Conservation (phyloP, 2,329 filamentous ascomycete species). For the Talaromyces sp. region DNA sequence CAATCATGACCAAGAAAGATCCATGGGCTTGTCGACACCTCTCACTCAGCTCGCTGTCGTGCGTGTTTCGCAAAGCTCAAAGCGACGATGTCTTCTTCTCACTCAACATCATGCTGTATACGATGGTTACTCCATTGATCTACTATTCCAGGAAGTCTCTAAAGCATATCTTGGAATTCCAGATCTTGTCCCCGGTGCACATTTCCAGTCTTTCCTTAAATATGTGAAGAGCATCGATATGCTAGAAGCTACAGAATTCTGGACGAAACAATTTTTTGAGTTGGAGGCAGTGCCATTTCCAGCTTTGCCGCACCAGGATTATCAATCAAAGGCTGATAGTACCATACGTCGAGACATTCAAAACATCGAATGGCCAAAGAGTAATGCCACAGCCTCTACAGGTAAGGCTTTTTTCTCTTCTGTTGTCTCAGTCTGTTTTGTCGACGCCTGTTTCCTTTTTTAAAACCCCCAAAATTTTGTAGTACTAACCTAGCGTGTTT, state of each 20-base stretch:
- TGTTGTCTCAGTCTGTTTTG: not conserved
- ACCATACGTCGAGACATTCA: not conserved
- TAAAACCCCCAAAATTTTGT: too few relatives aligned
- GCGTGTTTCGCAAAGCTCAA: constrained; percentile 12
- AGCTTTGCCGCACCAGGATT: constrained; percentile 4
- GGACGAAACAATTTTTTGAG: not conserved
- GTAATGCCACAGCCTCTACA: not conserved
- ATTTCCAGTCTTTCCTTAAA: constrained; percentile 1
- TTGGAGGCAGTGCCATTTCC: constrained; percentile 3
- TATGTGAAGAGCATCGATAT: not conserved
- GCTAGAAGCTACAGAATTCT: not conserved
- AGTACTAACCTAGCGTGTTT: not conserved
- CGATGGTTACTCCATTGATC: constrained; percentile 75
- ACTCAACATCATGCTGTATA: constrained; percentile 68
- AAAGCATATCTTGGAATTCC: constrained; percentile 54
- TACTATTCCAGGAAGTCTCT: constrained; percentile 68
- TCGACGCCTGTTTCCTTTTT: too few relatives aligned
- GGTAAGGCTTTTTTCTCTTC: not conserved
- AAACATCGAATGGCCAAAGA: not conserved
- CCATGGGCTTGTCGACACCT: constrained; percentile 34
- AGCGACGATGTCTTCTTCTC: constrained; percentile 28
- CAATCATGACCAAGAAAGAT: constrained; percentile 25
- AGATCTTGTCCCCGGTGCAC: not conserved
- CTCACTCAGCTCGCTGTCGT: constrained; percentile 37
- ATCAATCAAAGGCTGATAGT: constrained; percentile 2